phyloP scores from a whole-genome alignment of 306 rosid species.

The Vigna reflexopilosa region DNA sequence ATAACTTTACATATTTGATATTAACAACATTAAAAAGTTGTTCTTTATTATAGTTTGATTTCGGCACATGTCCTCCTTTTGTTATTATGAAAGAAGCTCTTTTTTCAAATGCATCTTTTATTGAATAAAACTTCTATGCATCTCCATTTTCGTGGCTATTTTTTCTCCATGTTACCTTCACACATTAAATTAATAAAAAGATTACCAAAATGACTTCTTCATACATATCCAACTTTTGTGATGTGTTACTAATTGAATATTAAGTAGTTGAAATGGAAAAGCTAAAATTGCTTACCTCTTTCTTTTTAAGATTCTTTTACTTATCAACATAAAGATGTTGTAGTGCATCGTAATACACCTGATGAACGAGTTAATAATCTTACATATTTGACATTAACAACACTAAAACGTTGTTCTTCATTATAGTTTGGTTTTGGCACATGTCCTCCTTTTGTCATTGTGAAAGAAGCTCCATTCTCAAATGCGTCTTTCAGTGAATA shows the following conservation, averaged over 20 bases:
- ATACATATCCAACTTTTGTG: not conserved
- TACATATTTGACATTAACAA: conserved; percentile 42
- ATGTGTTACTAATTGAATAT: not conserved
- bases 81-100: conserved; percentile 45
- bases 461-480: conserved; percentile 54
- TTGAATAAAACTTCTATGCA: conserved; percentile 47
- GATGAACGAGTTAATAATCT: conserved; percentile 41
- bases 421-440: conserved; percentile 44
- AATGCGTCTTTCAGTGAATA: conserved; percentile 50
- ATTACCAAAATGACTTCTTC: not conserved
- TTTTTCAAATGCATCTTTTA: conserved; percentile 50
- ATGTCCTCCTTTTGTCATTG: conserved; percentile 21
- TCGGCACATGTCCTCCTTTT: conserved; percentile 22
- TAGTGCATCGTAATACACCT: conserved; percentile 41
- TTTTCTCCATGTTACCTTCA: conserved; percentile 55
- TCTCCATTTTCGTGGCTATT: not conserved
- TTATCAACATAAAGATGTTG: conserved; percentile 41
- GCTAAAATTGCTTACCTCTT: conserved; percentile 43
- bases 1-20: conserved; percentile 37
- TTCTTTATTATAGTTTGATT: conserved; percentile 36
- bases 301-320: not conserved
- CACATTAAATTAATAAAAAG: not conserved
- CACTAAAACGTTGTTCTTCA: conserved; percentile 35
- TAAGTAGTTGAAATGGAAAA: not conserved
- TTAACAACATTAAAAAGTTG: conserved; percentile 43